Percentiles rank a stretch among this genome's conserved stretches.
Conservation (phyloP, 495 filamentous ascomycete genomes). For the Talaromyces adpressus region DNA sequence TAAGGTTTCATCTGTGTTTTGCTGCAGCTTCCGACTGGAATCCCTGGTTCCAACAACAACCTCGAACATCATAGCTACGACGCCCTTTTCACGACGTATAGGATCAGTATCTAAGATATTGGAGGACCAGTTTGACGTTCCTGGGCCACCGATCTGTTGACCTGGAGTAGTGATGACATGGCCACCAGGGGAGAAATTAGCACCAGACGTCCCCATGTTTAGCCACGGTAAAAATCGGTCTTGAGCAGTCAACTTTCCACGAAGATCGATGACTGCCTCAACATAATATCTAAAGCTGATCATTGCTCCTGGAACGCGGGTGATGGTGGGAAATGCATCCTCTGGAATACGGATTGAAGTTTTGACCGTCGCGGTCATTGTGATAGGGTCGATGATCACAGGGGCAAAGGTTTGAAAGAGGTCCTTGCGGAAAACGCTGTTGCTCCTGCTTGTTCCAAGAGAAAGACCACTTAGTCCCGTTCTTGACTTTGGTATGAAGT, state of each 20-base stretch:
- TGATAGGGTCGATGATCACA: conserved; percentile 73
- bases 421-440: conserved; percentile 89
- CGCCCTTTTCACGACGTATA: conserved; percentile 79
- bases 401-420: conserved; percentile 80
- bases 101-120: conserved; percentile 85
- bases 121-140: conserved; percentile 54
- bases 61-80: conserved; percentile 48
- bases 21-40: conserved; percentile 54
- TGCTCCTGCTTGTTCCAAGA: conserved; percentile 70
- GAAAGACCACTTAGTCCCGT: conserved; percentile 76
- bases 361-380: conserved; percentile 68
- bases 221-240: conserved; percentile 55
- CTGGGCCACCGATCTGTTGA: conserved; percentile 21
- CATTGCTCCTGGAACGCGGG: conserved; percentile 78
- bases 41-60: conserved; percentile 40
- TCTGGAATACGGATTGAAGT: conserved; percentile 80
- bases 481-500: conserved; percentile 69
- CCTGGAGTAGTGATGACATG: conserved; percentile 39
- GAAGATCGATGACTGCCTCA: conserved; percentile 86
- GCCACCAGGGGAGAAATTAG: conserved; percentile 39
- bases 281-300: conserved; percentile 91
- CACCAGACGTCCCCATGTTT: conserved; percentile 44
- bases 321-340: conserved; percentile 88
- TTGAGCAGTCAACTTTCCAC: conserved; percentile 70
- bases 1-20: conserved; percentile 26